Base-by-base conservation (phyloP, 306 rosid species). In the Lablab purpureus region DNA sequence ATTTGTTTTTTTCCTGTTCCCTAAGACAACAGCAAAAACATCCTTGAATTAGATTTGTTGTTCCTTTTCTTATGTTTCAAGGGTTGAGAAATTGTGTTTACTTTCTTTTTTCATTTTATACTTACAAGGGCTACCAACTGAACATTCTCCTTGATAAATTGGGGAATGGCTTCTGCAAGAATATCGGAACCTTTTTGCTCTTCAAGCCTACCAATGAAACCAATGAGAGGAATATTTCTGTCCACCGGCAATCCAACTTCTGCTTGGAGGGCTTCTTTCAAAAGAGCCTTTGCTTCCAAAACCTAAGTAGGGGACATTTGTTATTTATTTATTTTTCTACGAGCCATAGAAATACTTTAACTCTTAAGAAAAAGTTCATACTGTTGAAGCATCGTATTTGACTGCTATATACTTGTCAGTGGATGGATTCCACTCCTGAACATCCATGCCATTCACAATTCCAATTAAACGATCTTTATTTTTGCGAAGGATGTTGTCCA, bases 121-220 rank as follows among this genome's bases (percentile, higher is more conserved):
- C 98, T 80, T 84, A 95, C 99, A 71, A 95, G 98, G 82, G 92
- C 86, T 30, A 93, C 88, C 62, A 95, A 74, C 73, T 95, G 99
- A 75, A 91, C 88, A 74, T 90, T 73, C 82, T 89, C 91, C 37
- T 37, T 43, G 17, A 87, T 72, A 62, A 95, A 87, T 59, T 85
- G 76, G 0, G 97, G 89, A 84, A 95, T 91, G 30, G 99, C 96
- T 67, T 81, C 98, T 32, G 80, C 92, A 36, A 95, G 91, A 84
- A 95, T 93, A 84, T 95, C 99, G 7, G 99, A 90, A 76, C 99
- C 99, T 77, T 95, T 95, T 84, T 95, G 99, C 87, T 95, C 99
- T 81, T 95, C 99, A 30, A 95, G 96, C 66, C 99, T 93, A 47
- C 99, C 99, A 21, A 95, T 89, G 81, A 93, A 95, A 66, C 90